These are phyloP conservation scores for Calonectria fujianensis DNA, from an alignment of 2,329 filamentous ascomycete genomes.

Conservation along the genomic window DNA sequence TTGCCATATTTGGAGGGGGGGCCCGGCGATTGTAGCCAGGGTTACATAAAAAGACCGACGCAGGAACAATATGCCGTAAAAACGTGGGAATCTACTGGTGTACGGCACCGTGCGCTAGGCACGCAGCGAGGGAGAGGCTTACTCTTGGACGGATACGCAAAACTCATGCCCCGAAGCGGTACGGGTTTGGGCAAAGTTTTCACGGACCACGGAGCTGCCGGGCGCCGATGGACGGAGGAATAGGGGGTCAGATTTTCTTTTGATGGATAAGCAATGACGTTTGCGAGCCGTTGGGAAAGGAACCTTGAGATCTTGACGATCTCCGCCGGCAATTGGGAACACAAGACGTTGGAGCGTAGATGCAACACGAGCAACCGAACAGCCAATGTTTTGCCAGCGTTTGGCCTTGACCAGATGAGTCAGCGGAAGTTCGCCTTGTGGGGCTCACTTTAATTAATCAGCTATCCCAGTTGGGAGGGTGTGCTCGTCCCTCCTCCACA, in stretches of 20 bases:
- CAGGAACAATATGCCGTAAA: slow-evolving; percentile 11
- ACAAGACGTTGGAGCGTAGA: not conserved
- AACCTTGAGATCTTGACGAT: slow-evolving; percentile 9
- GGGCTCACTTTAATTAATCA: slow-evolving; percentile 8
- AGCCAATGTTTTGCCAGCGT: not conserved
- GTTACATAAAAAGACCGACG: slow-evolving; percentile 4
- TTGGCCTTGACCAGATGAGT: not conserved
- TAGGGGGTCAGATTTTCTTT: not conserved
- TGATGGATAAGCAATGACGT: slow-evolving; percentile 29
- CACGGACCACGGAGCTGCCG: slow-evolving; percentile 1
- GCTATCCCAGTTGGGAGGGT: not conserved
- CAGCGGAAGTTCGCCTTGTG: slow-evolving; percentile 25
- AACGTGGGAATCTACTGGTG: slow-evolving; percentile 5
- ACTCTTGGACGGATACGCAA: not conserved
- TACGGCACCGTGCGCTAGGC: not conserved
- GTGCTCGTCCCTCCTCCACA: not conserved
- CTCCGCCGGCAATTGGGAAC: not conserved
- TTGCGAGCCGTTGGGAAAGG: slow-evolving; percentile 14
- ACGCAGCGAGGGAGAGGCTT: not conserved
- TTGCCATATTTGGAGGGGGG: slow-evolving; percentile 8
- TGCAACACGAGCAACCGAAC: not conserved
- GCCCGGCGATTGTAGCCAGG: not conserved
- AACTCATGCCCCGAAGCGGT: not conserved
- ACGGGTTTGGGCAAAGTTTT: slow-evolving; percentile 9
- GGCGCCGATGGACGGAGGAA: not conserved